phyloP scores from a whole-genome alignment of 306 rosid species.

The Neltuma alba region DNA sequence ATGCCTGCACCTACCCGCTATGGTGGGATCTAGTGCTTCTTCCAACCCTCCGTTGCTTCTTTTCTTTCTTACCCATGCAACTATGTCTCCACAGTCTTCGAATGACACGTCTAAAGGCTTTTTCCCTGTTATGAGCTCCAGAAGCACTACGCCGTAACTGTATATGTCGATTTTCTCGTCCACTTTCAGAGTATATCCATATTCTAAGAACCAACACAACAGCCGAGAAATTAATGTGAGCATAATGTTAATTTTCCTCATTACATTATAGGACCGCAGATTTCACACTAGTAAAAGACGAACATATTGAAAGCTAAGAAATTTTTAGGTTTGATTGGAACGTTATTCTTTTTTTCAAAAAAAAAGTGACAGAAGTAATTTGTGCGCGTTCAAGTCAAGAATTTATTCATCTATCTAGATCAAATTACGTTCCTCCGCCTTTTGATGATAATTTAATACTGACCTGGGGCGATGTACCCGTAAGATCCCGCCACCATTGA shows the following conservation, averaged over 20 bases:
- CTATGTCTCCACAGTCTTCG: constrained; percentile 61
- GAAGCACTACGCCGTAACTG: constrained; percentile 80
- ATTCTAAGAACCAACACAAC: constrained; percentile 52
- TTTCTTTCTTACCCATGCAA: constrained; percentile 69
- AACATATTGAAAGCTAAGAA: too few relatives aligned
- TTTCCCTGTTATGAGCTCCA: constrained; percentile 80
- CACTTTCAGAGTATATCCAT: constrained; percentile 82
- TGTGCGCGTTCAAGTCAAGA: background rate
- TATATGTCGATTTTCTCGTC: constrained; percentile 87
- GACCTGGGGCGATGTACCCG: constrained; percentile 97
- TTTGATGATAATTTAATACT: background rate
- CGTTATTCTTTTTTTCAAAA: too few relatives aligned
- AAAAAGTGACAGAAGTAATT: background rate
- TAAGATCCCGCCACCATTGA: constrained; percentile 90
- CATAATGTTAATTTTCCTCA: background rate
- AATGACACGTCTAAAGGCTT: constrained; percentile 67
- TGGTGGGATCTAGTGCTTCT: constrained; percentile 63
- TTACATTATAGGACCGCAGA: background rate
- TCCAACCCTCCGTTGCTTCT: constrained; percentile 47
- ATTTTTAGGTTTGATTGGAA: too few relatives aligned
- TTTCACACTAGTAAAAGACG: too few relatives aligned
- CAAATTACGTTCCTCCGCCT: background rate
- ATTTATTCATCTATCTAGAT: background rate
- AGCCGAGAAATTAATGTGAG: background rate
- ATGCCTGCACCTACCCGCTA: constrained; percentile 74